Percentiles rank a stretch among this genome's conserved stretches.
Evolutionary conservation across 192 early-diverging fungal genomes (phyloP).

Genomic region (Entophlyctis luteolus): DNA sequence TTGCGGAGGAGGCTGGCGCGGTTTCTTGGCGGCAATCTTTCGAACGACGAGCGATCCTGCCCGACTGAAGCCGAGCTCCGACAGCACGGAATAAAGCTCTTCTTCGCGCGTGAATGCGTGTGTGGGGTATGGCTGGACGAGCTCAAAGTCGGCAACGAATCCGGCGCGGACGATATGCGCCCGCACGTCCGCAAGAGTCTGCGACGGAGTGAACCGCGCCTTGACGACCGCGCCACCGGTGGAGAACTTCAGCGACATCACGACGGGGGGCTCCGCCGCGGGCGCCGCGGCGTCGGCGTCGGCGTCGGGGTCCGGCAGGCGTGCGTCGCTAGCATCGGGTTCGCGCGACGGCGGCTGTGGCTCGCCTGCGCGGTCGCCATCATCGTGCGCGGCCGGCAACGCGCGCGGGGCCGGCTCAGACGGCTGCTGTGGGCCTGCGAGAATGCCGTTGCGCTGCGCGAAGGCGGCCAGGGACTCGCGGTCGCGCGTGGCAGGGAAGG

Average conservation of each 20-base stretch:
- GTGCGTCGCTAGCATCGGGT: too few species aligned
- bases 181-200: background rate
- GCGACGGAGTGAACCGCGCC: background rate
- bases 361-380: too few species aligned
- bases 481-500: too few species aligned
- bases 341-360: too few species aligned
- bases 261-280: background rate
- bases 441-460: too few species aligned
- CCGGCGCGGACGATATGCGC: background rate
- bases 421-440: too few species aligned
- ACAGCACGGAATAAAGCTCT: background rate
- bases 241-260: background rate
- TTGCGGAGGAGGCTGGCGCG: background rate
- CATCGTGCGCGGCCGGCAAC: too few species aligned
- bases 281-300: background rate
- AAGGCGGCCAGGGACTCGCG: too few species aligned
- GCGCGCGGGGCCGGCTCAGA: too few species aligned
- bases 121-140: slow-evolving; percentile 6
- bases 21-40: background rate
- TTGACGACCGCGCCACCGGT: background rate
- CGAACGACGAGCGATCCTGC: background rate
- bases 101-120: background rate
- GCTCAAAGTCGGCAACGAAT: slow-evolving; percentile 13
- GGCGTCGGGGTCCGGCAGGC: too few species aligned
- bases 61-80: background rate